Conservation (phyloP, 2,329 filamentous ascomycete genomes). For the Hypoxylon sp. region DNA sequence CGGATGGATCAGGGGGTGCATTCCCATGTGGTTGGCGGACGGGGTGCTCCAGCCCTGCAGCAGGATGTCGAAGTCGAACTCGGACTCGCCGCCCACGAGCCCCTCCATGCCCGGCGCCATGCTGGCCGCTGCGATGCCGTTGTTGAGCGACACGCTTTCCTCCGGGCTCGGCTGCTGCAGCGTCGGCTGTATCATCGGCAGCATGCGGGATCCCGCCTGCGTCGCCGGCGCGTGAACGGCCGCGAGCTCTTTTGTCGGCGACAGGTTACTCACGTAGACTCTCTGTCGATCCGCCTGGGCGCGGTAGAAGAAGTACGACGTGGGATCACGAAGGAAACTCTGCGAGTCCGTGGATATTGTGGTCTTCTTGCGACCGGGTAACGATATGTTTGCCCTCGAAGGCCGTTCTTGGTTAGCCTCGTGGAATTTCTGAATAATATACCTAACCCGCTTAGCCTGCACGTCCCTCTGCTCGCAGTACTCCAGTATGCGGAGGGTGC, state of each 20-base stretch:
- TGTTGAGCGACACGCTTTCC: constrained; percentile 40
- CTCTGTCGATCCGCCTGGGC: constrained; percentile 25
- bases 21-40: constrained; percentile 9
- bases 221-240: constrained; percentile 16
- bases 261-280: constrained; percentile 16
- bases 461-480: constrained; percentile 58
- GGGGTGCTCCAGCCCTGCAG: constrained; percentile 42
- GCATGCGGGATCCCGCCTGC: constrained; percentile 24
- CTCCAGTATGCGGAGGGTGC: constrained; percentile 57
- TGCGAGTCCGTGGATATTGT: constrained; percentile 42
- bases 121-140: constrained; percentile 31
- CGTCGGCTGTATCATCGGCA: constrained; percentile 37
- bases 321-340: constrained; percentile 39
- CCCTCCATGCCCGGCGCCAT: constrained; percentile 38
- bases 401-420: constrained; percentile 48
- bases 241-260: constrained; percentile 32
- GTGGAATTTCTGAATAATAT: constrained; percentile 59
- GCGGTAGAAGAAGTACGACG: constrained; percentile 43
- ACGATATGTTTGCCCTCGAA: constrained; percentile 35
- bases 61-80: constrained; percentile 50
- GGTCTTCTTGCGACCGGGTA: constrained; percentile 41
- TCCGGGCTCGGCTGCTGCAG: constrained; percentile 46
- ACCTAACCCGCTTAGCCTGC: constrained; percentile 58
- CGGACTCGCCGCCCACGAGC: constrained; percentile 43
- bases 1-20: constrained; percentile 22